A percentile compares a stretch with the other conserved stretches of the same genome.
Conservation (phyloP, 2,329 filamentous ascomycete species). For the Tolypocladium amazonense region DNA sequence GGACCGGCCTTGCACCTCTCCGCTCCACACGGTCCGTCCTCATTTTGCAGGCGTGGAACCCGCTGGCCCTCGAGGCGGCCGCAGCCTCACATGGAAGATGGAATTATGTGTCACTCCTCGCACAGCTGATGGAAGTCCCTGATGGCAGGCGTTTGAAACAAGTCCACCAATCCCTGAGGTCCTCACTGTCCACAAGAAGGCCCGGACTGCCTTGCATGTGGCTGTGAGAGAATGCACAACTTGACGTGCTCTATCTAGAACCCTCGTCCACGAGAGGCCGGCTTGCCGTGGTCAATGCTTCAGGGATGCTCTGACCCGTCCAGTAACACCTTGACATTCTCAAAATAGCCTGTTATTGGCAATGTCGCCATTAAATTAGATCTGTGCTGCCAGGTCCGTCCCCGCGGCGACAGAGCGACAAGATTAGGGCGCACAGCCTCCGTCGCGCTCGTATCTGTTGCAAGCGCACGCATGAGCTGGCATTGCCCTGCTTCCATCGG, state of each 20-base stretch:
- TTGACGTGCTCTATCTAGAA: not conserved
- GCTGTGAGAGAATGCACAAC: not conserved
- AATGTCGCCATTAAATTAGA: not conserved
- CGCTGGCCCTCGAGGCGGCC: not conserved
- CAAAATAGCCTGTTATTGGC: not conserved
- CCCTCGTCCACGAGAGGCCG: not conserved
- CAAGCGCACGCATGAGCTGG: not conserved
- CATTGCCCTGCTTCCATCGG: not conserved
- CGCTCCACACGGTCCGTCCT: not conserved
- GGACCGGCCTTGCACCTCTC: not conserved
- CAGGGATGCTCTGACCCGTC: not conserved
- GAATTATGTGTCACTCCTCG: not conserved
- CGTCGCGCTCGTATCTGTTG: not conserved
- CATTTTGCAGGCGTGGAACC: not conserved
- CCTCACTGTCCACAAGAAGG: not conserved
- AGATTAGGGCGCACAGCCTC: not conserved
- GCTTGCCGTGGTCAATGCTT: not conserved
- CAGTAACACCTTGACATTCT: not conserved
- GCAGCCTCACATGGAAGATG: not conserved
- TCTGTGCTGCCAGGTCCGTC: not conserved
- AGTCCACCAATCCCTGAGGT: not conserved
- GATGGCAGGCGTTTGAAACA: not conserved
- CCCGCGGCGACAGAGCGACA: not conserved
- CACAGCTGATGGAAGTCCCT: not conserved
- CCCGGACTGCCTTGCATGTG: not conserved